Percentiles rank a stretch among this genome's conserved stretches.
Evolutionary conservation across 163 green algal genomes (phyloP).

Genomic region (Scenedesmus sp.): DNA sequence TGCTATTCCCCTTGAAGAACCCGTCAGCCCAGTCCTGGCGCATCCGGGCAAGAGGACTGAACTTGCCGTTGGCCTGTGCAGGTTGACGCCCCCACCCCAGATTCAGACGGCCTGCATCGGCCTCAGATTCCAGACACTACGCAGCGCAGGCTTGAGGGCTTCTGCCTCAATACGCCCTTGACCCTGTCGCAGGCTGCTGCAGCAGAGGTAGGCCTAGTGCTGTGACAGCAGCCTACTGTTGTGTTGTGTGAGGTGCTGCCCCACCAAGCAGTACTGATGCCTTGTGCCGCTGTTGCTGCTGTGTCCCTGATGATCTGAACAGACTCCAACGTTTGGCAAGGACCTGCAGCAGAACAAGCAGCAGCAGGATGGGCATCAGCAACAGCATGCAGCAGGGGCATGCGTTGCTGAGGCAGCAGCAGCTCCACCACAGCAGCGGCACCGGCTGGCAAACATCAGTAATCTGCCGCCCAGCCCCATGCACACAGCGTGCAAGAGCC

Average conservation of each 20-base stretch:
- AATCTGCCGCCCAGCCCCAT: constrained; percentile 24
- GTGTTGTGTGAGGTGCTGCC: too few relatives aligned
- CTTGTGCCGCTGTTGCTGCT: background rate
- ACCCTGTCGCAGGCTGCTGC: background rate
- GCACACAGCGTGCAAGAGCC: background rate
- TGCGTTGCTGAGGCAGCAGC: constrained; percentile 1
- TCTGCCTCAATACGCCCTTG: constrained; percentile 47
- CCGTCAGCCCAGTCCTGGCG: background rate
- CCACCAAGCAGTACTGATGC: too few relatives aligned
- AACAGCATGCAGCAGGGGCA: constrained; percentile 20
- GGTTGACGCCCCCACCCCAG: constrained; percentile 41
- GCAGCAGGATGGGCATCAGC: constrained; percentile 17
- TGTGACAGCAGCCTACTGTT: background rate
- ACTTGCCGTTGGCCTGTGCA: constrained; percentile 30
- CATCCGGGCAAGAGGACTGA: background rate
- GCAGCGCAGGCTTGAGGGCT: constrained; percentile 41
- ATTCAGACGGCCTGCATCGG: background rate
- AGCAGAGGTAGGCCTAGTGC: constrained; percentile 1
- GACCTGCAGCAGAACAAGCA: background rate
- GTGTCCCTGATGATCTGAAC: background rate
- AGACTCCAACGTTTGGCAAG: constrained; percentile 42
- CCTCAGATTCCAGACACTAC: constrained; percentile 38
- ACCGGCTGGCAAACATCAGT: constrained; percentile 51
- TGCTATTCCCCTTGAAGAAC: background rate
- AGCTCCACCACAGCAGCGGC: background rate